These are phyloP conservation scores for Penicillium sp. DNA, from an alignment of 2,329 filamentous ascomycete genomes.

Conservation along the genomic window DNA sequence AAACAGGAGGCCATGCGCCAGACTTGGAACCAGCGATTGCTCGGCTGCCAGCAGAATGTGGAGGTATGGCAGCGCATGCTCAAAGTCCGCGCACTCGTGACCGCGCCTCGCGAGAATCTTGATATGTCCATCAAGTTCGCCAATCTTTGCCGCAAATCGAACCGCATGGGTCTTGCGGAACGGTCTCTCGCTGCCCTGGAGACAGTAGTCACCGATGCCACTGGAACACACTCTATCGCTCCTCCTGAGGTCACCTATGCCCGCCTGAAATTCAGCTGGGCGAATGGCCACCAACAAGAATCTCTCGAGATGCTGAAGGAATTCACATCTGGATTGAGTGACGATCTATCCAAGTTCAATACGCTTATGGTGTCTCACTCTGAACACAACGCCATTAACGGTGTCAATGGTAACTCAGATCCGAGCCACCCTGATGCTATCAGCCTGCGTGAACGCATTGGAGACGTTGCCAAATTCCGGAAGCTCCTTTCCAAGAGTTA, in stretches of 20 bases:
- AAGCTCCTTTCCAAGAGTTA: conserved; percentile 91
- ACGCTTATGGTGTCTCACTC: conserved; percentile 36
- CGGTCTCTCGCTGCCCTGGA: conserved; percentile 92
- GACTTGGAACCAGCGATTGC: conserved; percentile 93
- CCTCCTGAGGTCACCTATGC: conserved; percentile 86
- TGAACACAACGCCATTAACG: conserved; percentile 46
- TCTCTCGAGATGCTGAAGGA: conserved; percentile 62
- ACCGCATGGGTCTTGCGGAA: conserved; percentile 89
- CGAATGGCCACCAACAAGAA: conserved; percentile 67
- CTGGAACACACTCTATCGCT: conserved; percentile 41
- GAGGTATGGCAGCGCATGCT: conserved; percentile 99
- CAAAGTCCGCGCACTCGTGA: conserved; percentile 87
- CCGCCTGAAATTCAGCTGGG: conserved; percentile 97
- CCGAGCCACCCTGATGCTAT: conserved; percentile 40
- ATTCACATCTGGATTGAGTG: conserved; percentile 61
- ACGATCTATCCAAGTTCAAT: conserved; percentile 56
- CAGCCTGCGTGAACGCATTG: conserved; percentile 41
- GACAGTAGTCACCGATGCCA: conserved; percentile 58
- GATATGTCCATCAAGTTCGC: conserved; percentile 99
- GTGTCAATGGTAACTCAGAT: conserved; percentile 49
- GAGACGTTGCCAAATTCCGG: conserved; percentile 57
- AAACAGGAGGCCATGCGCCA: conserved; percentile 88
- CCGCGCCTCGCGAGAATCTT: conserved; percentile 88
- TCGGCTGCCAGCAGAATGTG: conserved; percentile 93
- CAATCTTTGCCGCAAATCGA: conserved; percentile 95